Base-by-base conservation (phyloP, 805 yeast genomes). In the Blastobotrys attinorum region DNA sequence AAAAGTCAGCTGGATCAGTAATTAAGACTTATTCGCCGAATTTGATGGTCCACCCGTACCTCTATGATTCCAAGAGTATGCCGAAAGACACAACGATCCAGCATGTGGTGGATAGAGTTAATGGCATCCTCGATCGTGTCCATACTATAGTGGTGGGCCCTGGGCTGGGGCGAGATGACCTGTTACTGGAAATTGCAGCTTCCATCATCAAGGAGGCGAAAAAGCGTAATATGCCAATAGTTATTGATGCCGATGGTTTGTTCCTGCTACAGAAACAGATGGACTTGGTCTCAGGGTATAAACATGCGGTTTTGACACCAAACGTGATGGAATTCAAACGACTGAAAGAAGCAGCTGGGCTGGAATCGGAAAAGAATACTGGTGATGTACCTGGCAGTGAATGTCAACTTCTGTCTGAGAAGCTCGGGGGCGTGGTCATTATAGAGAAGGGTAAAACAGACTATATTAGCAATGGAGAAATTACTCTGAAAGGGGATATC, bases 31-130 rank as follows among this genome's bases (percentile, higher is more conserved):
- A 92, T 63, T 77, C 94, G 4, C 97, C 98, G 0, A 88, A 90
- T 58, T 65, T 90, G 40, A 92, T 90, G 97, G 95, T 92, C 1
- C 97, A 92, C 66, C 97, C 97, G 0, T 87, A 86, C 59, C 59
- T 89, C 51, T 71, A 65, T 44, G 88, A 79, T 53, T 56, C 69
- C 45, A 60, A 59, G 34, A 64, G 65, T 8, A 29, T 22, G 22
- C 48, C 37, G 11, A 51, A 22, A 22, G 50, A 46, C n/a, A 48
- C 54, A 2, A 56, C 56, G 22, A 60, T 56, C 13, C 46, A 49
- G 7, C 49, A 52, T 18, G 69, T 83, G 10, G 50, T 83, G 56
- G 77, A 79, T 20, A 76, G 76, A 55, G 72, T 85, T n/a, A 52
- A 59, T 17, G 44, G 66, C 0, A 56, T 89, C 18, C 63, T 90